Conservation (phyloP, 306 rosid species). For the Gastrolobium villosum region DNA sequence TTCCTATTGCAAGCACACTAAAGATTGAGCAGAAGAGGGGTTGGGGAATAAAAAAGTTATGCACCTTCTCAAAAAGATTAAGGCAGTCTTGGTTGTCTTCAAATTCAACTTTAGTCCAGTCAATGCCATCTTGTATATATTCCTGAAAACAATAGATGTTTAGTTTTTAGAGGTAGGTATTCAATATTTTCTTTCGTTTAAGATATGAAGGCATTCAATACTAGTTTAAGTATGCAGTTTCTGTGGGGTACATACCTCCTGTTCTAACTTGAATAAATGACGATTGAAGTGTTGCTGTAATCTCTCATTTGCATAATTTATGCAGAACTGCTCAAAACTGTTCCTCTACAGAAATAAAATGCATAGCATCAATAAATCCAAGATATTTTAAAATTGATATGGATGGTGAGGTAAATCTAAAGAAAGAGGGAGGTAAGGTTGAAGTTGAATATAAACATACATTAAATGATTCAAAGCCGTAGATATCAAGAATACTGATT, state of each 20-base stretch:
- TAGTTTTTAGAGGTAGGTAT: constrained; percentile 9
- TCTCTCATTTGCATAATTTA: constrained; percentile 75
- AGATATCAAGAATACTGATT: constrained; percentile 95
- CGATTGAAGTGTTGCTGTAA: constrained; percentile 97
- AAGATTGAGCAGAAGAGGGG: neutral
- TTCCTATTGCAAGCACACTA: neutral
- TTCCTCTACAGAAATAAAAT: constrained; percentile 67
- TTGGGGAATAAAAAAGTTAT: neutral
- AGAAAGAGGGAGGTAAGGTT: constrained; percentile 6
- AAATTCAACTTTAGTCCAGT: constrained; percentile 95
- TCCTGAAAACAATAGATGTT: constrained; percentile 60
- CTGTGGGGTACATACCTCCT: constrained; percentile 70
- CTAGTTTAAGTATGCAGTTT: constrained; percentile 26
- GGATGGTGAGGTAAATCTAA: neutral
- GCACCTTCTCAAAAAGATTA: constrained; percentile 89
- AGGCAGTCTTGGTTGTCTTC: constrained; percentile 97
- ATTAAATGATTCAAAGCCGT: constrained; percentile 96
- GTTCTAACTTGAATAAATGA: constrained; percentile 95
- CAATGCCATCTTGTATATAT: constrained; percentile 93
- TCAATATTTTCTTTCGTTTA: constrained; percentile 2
- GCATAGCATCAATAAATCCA: constrained; percentile 21
- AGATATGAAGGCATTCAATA: constrained; percentile 7
- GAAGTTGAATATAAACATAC: constrained; percentile 9
- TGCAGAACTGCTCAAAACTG: constrained; percentile 95
- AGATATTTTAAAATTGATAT: constrained; percentile 42